Evolutionary conservation across 164 flowering plant genomes (phyloP), one percentile per base, ranked within the genome.

Genomic region (Nelumbo lutea): DNA sequence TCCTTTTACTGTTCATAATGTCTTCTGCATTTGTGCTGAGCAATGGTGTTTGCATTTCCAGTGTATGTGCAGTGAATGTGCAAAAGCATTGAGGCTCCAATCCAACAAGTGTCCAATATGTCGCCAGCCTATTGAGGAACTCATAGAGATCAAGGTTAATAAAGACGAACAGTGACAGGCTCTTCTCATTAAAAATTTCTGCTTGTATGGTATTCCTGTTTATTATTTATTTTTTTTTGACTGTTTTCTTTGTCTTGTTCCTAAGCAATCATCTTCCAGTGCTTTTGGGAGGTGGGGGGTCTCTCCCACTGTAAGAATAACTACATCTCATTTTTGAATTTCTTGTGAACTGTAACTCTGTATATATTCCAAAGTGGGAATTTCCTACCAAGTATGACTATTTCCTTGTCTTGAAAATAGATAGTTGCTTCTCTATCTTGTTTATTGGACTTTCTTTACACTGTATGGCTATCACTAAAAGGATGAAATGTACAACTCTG

Each of bases 11-110:
- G n/a, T 53, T 63, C 72, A 73, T 5, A 68, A 62, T 41, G 46
- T 41, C n/a, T 6, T 39, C 39, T 62, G 11, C 48, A 47, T 43
- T 72, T 15, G 59, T 46, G 1, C 41, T 51, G 50, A 56, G 40
- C 64, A 8, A 6, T 39, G 52, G 3, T 76, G 45, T 73, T 85
- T 67, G 27, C 63, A n/a, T 72, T 74, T 69, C 15, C 96, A 90
- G 96, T 90, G 96, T 71, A 73, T 90, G 87, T 88, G 93, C 84
- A 81, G 89, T 43, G 88, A 85, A 50, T 90, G 93, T 83, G 96
- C 96, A 56, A 87, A 88, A 76, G 82, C 66, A 62, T 77, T 88
- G 83, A 81, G 85, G 82, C 75, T 82, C 73, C 91, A 86, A 58
- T 79, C 91, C 15, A 86, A 87, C 66, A 87, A 81, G 59, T 90